Conservation (phyloP, 768 basidiomycete species). For the Fomitopsis pulvina region DNA sequence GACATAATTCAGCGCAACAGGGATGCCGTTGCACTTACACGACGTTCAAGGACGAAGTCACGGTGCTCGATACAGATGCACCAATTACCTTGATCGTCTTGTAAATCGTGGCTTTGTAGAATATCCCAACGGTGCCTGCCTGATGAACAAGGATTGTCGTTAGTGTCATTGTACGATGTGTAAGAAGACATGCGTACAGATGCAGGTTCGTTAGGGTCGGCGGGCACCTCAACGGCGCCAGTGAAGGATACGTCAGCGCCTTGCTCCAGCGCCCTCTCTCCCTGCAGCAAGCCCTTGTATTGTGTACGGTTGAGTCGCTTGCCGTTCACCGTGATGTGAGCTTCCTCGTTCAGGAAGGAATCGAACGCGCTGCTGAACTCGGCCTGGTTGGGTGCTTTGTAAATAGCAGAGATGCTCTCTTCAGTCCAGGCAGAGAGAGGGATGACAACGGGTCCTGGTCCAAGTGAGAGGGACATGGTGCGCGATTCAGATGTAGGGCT, state of each 20-base stretch:
- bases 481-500: neutral
- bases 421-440: slow-evolving; percentile 37
- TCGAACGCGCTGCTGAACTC: slow-evolving; percentile 36
- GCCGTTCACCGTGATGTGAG: slow-evolving; percentile 37
- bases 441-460: slow-evolving; percentile 25
- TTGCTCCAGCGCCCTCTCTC: slow-evolving; percentile 16
- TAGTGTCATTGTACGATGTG: neutral
- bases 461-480: neutral
- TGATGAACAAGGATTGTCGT: slow-evolving; percentile 9
- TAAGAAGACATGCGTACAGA: neutral
- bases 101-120: slow-evolving; percentile 18
- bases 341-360: slow-evolving; percentile 31
- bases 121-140: slow-evolving; percentile 22
- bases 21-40: neutral
- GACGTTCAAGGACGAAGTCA: slow-evolving; percentile 20
- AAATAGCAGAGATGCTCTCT: slow-evolving; percentile 30
- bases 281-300: slow-evolving; percentile 33
- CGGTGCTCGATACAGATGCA: slow-evolving; percentile 14
- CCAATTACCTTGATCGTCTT: slow-evolving; percentile 17
- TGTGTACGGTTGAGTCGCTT: slow-evolving; percentile 28
- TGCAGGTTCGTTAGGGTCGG: neutral
- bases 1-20: neutral
- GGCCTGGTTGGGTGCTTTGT: slow-evolving; percentile 29
- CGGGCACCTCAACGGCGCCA: slow-evolving; percentile 16
- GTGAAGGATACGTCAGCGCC: slow-evolving; percentile 25